Base-by-base conservation (phyloP, 208 protist genomes). In the Strigomonas oncopelti region DNA sequence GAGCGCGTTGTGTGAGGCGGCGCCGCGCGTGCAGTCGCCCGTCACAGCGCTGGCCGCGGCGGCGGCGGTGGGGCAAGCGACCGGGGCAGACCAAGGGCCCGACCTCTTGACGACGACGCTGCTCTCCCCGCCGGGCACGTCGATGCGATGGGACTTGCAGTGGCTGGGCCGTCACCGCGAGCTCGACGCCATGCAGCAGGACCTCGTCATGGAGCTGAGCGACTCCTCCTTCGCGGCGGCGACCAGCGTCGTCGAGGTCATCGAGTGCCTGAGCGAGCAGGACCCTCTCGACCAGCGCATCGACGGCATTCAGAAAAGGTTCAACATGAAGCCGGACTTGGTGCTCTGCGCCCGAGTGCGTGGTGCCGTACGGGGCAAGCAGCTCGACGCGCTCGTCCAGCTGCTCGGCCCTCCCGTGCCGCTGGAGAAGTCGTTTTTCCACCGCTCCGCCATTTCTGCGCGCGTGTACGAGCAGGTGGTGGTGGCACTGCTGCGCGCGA, bases 381-480 rank as follows among this genome's bases (percentile, higher is more conserved):
- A 65, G 27, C 84, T 81, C 68, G 61, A 56, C 7, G 74, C 59
- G 16, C 60, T 78, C 18, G 70, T 74, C 29, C 31, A 45, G 55
- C 57, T 87, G 22, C 48, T 81, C 52, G 78, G 80, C n/a, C 31
- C 58, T 5, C 56, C 71, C 27, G 62, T 75, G 7, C 67, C 73
- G 31, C 60, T 85, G 22, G 45, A 51, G 11, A 75, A 67, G 56
- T 76, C 67, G 18, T 79, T 78, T 60, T 77, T 76, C 54, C 72
- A 62, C 1, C 51, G 34, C 14, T 38, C 62, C 16, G 55, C 29
- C 31, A 8, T 45, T 56, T 67, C 69, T 0, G 54, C 62, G 24
- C 59, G 79, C 8, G 81, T 75, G 51, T 83, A 81, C 64, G 55
- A 75, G 18, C 53, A 63, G 5, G 65, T 81, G 34, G 69, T 87